Evolutionary conservation across 805 yeast genomes (phyloP).

Genomic region (Cyberlindnera suaveolens): DNA sequence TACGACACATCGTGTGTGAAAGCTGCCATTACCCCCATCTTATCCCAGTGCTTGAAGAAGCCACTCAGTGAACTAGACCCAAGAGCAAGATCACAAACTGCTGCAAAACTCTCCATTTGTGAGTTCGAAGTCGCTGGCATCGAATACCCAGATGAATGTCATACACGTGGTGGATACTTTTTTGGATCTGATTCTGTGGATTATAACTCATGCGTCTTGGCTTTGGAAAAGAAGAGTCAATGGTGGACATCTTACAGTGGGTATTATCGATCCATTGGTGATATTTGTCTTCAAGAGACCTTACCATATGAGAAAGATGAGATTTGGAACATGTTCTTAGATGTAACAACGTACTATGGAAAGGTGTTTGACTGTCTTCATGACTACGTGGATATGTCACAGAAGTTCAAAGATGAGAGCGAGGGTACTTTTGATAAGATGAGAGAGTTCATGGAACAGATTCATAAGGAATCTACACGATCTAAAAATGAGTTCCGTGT

Average conservation of each 20-base stretch:
- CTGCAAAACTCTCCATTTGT: conserved; percentile 46
- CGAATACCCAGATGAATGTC: conserved; percentile 25
- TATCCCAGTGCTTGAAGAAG: conserved; percentile 33
- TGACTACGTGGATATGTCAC: conserved; percentile 14
- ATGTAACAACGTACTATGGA: conserved; percentile 35
- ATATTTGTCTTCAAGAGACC: conserved; percentile 47
- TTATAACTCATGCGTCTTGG: conserved; percentile 32
- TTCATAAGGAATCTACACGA: conserved; percentile 3
- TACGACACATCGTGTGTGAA: conserved; percentile 29
- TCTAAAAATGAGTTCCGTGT: conserved; percentile 7
- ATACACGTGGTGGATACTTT: conserved; percentile 17
- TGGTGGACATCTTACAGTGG: conserved; percentile 77
- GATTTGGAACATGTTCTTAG: conserved; percentile 38
- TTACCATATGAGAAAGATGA: conserved; percentile 48
- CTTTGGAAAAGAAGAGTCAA: conserved; percentile 41
- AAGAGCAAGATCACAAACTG: conserved; percentile 31
- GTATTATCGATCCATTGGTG: conserved; percentile 47
- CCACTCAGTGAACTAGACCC: conserved; percentile 35
- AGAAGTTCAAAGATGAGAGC: conserved; percentile 14
- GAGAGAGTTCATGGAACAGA: conserved; percentile 11
- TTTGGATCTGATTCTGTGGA: conserved; percentile 10
- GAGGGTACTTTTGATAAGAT: conserved; percentile 6
- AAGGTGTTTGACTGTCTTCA: conserved; percentile 13
- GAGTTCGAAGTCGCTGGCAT: conserved; percentile 46
- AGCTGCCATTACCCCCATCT: conserved; percentile 32